These are phyloP conservation scores for Oryza coarctata DNA, from an alignment of 176 grass and related monocot genomes.

Conservation along the genomic window DNA sequence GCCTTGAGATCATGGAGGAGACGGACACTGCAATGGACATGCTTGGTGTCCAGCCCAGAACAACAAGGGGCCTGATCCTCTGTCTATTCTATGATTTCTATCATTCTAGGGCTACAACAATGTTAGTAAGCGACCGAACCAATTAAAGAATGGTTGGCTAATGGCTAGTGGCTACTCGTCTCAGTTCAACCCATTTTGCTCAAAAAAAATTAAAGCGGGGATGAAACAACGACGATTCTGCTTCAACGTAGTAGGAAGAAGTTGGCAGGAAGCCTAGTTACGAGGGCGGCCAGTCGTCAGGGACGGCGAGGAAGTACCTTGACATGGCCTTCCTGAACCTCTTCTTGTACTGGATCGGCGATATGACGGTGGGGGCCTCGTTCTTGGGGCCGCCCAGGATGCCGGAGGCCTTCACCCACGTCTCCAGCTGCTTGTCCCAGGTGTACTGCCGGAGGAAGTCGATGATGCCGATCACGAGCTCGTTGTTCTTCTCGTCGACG, in stretches of 20 bases:
- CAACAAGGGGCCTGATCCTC: not conserved
- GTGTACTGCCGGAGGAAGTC: slow-evolving; percentile 93
- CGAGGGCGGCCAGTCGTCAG: slow-evolving; percentile 54
- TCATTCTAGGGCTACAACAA: slow-evolving; percentile 33
- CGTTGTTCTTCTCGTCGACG: slow-evolving; percentile 64
- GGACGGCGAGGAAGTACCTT: slow-evolving; percentile 72
- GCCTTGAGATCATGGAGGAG: not conserved
- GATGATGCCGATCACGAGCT: slow-evolving; percentile 88
- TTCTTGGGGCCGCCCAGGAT: slow-evolving; percentile 85
- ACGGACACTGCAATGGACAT: slow-evolving; percentile 28
- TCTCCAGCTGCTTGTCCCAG: slow-evolving; percentile 96
- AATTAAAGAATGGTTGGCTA: slow-evolving; percentile 37
- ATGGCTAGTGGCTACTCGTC: slow-evolving; percentile 1
- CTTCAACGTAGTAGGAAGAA: not conserved
- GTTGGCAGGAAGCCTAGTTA: not conserved
- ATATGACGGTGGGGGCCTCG: slow-evolving; percentile 73
- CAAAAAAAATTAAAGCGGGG: slow-evolving; percentile 28
- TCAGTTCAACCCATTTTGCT: slow-evolving; percentile 12
- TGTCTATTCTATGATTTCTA: not conserved
- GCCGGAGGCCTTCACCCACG: slow-evolving; percentile 89
- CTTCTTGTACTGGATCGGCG: slow-evolving; percentile 80
- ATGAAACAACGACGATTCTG: slow-evolving; percentile 1
- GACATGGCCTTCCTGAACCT: slow-evolving; percentile 98
- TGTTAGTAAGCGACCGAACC: slow-evolving; percentile 31
- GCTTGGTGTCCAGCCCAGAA: slow-evolving; percentile 24